These are phyloP conservation scores for Vanrija sp. DNA, from an alignment of 1,284 basidiomycete genomes.

Conservation along the genomic window DNA sequence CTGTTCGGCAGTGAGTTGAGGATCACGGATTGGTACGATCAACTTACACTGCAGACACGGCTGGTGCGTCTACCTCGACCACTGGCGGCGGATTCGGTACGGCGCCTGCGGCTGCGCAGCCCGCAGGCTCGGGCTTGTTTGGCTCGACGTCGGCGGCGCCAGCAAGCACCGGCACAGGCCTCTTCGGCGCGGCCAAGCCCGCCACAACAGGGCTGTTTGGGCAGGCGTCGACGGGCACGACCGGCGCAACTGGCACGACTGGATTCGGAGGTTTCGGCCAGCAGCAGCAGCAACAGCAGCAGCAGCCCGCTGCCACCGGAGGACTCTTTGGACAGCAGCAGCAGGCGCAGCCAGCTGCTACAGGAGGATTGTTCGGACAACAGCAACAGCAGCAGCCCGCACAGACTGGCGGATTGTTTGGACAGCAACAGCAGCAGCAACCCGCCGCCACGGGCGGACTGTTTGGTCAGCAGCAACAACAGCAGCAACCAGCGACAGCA, in stretches of 20 bases:
- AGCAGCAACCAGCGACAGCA: slow-evolving; percentile 4
- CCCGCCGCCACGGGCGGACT: not conserved
- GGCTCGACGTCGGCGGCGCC: not conserved
- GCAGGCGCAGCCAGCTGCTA: slow-evolving; percentile 4
- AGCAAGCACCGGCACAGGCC: not conserved
- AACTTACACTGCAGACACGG: slow-evolving; percentile 4
- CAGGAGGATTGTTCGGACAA: slow-evolving; percentile 5
- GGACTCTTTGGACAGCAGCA: slow-evolving; percentile 8
- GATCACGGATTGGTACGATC: too few species aligned
- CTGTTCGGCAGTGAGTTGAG: slow-evolving; percentile 22
- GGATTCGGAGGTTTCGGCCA: too few species aligned
- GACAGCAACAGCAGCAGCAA: not conserved
- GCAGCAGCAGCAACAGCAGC: slow-evolving; percentile 1
- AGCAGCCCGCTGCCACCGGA: not conserved
- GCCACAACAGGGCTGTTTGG: too few species aligned
- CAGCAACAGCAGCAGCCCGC: slow-evolving; percentile 7
- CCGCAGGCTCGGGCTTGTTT: not conserved
- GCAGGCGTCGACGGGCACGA: too few species aligned
- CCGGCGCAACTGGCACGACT: too few species aligned
- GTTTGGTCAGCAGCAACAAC: slow-evolving; percentile 9
- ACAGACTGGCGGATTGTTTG: not conserved
- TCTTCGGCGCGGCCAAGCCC: slow-evolving; percentile 2
- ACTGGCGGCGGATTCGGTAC: slow-evolving; percentile 6
- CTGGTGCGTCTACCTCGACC: slow-evolving; percentile 4
- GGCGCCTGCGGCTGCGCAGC: not conserved